Evolutionary conservation across 1,139 yeast species (phyloP).

Genomic region (Barnettozyma hawaiiensis): DNA sequence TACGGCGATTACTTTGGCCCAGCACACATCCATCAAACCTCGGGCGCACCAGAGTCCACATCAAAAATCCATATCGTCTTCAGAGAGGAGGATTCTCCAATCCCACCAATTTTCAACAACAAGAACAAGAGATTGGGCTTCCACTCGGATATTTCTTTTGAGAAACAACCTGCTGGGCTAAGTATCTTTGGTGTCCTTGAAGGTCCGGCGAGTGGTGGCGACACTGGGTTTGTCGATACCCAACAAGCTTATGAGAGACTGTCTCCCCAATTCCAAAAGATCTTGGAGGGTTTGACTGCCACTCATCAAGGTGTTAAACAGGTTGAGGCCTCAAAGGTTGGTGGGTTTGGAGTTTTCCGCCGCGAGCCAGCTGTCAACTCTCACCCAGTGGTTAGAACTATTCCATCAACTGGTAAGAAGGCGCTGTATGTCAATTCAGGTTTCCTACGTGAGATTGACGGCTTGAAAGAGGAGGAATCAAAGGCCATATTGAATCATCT

Average conservation of each 20-base stretch:
- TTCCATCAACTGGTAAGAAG: conserved; percentile 62
- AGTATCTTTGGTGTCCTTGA: conserved; percentile 35
- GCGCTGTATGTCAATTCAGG: conserved; percentile 48
- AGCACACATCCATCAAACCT: conserved; percentile 67
- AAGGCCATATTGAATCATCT: conserved; percentile 49
- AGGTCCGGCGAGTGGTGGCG: conserved; percentile 64
- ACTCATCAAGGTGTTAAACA: conserved; percentile 61
- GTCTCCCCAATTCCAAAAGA: conserved; percentile 52
- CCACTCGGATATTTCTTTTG: conserved; percentile 70
- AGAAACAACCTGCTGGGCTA: conserved; percentile 61
- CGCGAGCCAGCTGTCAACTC: conserved; percentile 50
- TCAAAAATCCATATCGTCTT: conserved; percentile 49
- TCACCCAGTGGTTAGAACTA: conserved; percentile 63
- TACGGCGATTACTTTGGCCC: conserved; percentile 60
- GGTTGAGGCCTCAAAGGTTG: conserved; percentile 43
- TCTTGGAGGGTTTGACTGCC: conserved; percentile 51
- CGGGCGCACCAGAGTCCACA: conserved; percentile 56
- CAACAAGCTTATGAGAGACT: conserved; percentile 60
- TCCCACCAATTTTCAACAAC: not conserved
- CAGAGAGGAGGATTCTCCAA: conserved; percentile 18
- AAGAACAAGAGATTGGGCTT: conserved; percentile 27
- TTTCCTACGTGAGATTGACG: conserved; percentile 51
- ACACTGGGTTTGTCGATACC: conserved; percentile 58
- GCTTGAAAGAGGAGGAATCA: conserved; percentile 58
- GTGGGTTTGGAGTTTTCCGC: conserved; percentile 54